Base-by-base conservation (phyloP, 257 asterid species). In the Solanum acaule region DNA sequence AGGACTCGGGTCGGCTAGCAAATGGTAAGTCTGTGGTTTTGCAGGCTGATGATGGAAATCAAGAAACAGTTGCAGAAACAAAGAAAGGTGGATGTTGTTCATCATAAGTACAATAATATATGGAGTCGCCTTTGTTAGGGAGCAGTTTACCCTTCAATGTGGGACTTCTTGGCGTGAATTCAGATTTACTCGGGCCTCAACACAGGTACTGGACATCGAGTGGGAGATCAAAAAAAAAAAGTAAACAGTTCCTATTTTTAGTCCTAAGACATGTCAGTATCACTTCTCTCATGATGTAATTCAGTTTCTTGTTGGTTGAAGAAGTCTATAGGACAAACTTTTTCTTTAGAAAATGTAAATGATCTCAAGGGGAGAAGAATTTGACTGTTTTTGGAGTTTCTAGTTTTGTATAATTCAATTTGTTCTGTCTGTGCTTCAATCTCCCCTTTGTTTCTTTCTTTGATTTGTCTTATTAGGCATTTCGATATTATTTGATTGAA, bases 21-120 rank as follows among this genome's bases (percentile, higher is more conserved):
- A 86, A 88, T 75, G 90, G 90, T 31, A 85, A 88, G 44, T n/a
- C 88, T 1, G 83, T 88, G 23, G 90, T 88, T 85, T 59, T 88
- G 71, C 86, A 73, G 86, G 82, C 88, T 40, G 88, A 71, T 59
- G 88, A 70, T 42, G 90, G 71, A 38, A 75, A 76, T 13, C 40
- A 73, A 75, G 86, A 88, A 73, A 84, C 86, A 70, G 88, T 38
- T 59, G 73, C 40, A 40, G 81, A 88, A 29, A 73, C 79, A 16
- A 86, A 77, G 29, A 88, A 85, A 16, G 68, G 88, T 61, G 70
- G 88, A 52, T 88, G 90, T 86, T 88, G 88, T 82, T 87, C 88
- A 6, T 86, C 67, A 5, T 75, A 75, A 75, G 52, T 75, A 37
- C 10, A 22, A 75, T 29, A 37, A 22, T 10, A 10, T 75, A 75